Base-by-base conservation (phyloP, 2,329 filamentous ascomycete species). In the Sphaerostilbella broomeana region DNA sequence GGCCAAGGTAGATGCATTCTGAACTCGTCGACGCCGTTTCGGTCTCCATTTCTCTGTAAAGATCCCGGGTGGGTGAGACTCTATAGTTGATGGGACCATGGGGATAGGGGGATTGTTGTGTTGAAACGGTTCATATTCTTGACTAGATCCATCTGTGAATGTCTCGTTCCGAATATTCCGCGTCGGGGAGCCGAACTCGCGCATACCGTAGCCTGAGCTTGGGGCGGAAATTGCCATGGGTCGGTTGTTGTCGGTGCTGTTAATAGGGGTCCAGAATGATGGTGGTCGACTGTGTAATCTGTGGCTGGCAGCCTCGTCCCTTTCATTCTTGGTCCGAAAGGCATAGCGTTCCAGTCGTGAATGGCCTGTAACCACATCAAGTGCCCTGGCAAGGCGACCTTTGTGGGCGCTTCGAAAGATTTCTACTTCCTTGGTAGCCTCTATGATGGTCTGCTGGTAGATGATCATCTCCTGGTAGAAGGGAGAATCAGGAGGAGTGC, bases 391-490 rank as follows among this genome's bases (percentile, higher is more conserved):
- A 12, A 26, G 6, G 11, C 33, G 27, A 16, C 18, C 18, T 5
- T 15, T 34, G 10, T 37, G 32, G 9, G 28, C 22, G n/a, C 26
- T 18, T 9, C 42, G 42, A 16, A 29, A 44, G 12, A 22, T 18
- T 18, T 40, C 38, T 6, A 41, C 42, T 10, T 41, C 38, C 24
- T 33, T 22, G 0, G 71, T 71, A 3, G 79, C 75, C 11, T 67
- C 59, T 16, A 57, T 52, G 13, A 85, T 69, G 29, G 82, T 70
- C 1, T 61, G 56, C 3, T 65, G 65, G 40, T 75, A 70, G 51
- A 89, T 86, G 16, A 73, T 62, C 81, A 86, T 85, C 32, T 72
- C 71, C 9, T 71, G 75, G 57, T 79, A 86, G 11, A 72, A 70
- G n/a, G 74, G 64, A 24, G 80, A 69, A n/a, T 74, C 68, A 2